phyloP scores from a whole-genome alignment of 257 asterid species.

The Capsicum pubescens region DNA sequence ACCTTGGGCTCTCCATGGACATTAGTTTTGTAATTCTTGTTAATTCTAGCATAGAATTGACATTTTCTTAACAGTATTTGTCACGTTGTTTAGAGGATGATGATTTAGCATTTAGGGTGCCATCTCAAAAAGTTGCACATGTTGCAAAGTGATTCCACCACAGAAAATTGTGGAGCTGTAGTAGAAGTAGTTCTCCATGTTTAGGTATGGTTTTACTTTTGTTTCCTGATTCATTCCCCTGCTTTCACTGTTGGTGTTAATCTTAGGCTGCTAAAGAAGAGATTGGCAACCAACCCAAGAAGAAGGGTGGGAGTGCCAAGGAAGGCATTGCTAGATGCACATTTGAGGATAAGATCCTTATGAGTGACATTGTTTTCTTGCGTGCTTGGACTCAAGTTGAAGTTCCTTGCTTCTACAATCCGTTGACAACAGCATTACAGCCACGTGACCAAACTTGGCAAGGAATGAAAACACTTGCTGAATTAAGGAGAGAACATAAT shows the following conservation, averaged over 20 bases:
- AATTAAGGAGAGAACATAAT: slow-evolving; percentile 75
- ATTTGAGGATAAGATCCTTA: slow-evolving; percentile 89
- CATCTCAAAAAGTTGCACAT: slow-evolving; percentile 14
- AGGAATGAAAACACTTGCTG: slow-evolving; percentile 94
- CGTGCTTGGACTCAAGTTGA: slow-evolving; percentile 99
- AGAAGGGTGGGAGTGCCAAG: slow-evolving; percentile 76
- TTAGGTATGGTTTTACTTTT: background rate
- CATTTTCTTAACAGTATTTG: background rate
- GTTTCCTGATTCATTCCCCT: slow-evolving; percentile 19
- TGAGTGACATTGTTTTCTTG: slow-evolving; percentile 90
- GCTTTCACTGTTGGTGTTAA: background rate
- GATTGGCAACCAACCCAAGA: slow-evolving; percentile 69
- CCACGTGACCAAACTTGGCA: slow-evolving; percentile 81
- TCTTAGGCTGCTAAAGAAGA: slow-evolving; percentile 90
- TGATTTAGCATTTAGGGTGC: background rate
- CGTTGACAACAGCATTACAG: slow-evolving; percentile 91
- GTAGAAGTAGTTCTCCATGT: background rate
- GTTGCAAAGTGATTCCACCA: slow-evolving; percentile 23
- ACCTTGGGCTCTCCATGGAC: slow-evolving; percentile 21
- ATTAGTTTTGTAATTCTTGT: slow-evolving; percentile 19
- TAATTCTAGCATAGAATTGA: slow-evolving; percentile 14
- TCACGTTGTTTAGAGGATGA: background rate
- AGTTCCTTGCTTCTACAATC: slow-evolving; percentile 83
- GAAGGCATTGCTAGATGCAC: slow-evolving; percentile 98
- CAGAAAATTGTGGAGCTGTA: slow-evolving; percentile 8